phyloP scores from a whole-genome alignment of 164 flowering plant species.

The Sextonia rubra region DNA sequence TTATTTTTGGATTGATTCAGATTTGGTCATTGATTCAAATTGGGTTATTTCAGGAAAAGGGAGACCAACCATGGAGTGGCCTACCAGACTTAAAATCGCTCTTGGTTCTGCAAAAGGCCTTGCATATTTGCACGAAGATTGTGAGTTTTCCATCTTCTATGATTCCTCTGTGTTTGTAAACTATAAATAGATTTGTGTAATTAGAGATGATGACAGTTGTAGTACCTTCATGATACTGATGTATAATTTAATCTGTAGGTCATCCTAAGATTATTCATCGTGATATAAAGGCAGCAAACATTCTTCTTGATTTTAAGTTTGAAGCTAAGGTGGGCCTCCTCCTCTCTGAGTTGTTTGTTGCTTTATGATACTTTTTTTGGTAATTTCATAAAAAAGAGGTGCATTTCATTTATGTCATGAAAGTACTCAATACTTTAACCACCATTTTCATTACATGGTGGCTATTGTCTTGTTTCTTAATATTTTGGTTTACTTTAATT shows the following conservation, averaged over 20 bases:
- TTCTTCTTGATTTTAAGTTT: slow-evolving; percentile 83
- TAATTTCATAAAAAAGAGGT: neutral
- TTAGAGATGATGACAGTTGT: neutral
- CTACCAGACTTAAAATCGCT: slow-evolving; percentile 74
- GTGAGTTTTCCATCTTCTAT: slow-evolving; percentile 38
- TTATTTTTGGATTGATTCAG: no score
- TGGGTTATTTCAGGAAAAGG: slow-evolving; percentile 57
- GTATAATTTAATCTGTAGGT: slow-evolving; percentile 42
- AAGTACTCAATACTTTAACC: neutral
- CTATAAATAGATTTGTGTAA: neutral
- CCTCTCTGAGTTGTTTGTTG: neutral
- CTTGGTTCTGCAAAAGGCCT: slow-evolving; percentile 95
- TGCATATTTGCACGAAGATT: slow-evolving; percentile 94
- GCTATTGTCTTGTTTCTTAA: neutral
- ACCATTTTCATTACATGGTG: neutral
- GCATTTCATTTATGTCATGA: neutral
- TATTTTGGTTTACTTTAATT: neutral
- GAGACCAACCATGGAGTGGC: slow-evolving; percentile 81
- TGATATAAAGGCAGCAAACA: slow-evolving; percentile 91
- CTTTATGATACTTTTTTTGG: neutral
- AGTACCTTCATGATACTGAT: neutral
- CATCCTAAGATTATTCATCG: slow-evolving; percentile 97
- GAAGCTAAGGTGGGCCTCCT: slow-evolving; percentile 73
- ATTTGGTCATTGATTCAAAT: neutral
- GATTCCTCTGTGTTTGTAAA: neutral